A percentile compares a stretch with the other conserved stretches of the same genome.
Evolutionary conservation across 2,329 filamentous ascomycete genomes (phyloP).

Genomic region (Fusarium sp.): DNA sequence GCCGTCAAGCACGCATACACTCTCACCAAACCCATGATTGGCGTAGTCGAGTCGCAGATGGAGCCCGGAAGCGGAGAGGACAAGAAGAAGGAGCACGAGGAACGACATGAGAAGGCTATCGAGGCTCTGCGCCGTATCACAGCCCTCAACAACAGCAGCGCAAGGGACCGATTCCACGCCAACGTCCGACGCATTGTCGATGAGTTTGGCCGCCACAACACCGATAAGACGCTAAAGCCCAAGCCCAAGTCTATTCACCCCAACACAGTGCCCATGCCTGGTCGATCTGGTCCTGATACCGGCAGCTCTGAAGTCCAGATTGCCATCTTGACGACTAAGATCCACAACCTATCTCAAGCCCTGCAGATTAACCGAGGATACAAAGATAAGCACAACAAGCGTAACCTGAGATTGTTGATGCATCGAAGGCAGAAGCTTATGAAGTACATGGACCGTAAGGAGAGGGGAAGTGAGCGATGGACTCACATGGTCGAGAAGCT

Average conservation of each 20-base stretch:
- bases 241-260: conserved; percentile 65
- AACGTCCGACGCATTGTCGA: conserved; percentile 89
- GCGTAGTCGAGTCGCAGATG: conserved; percentile 53
- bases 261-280: conserved; percentile 57
- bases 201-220: conserved; percentile 91
- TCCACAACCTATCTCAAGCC: conserved; percentile 81
- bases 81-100: conserved; percentile 60
- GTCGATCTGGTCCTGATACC: conserved; percentile 88
- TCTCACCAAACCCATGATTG: conserved; percentile 72
- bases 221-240: conserved; percentile 76
- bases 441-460: conserved; percentile 87
- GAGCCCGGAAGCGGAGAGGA: conserved; percentile 58
- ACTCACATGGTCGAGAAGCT: conserved; percentile 85
- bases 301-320: conserved; percentile 98
- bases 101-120: conserved; percentile 74
- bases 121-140: conserved; percentile 86
- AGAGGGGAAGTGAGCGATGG: conserved; percentile 92
- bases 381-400: conserved; percentile 94
- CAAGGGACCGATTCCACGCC: conserved; percentile 81
- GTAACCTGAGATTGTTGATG: conserved; percentile 86
- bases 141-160: conserved; percentile 80
- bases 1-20: conserved; percentile 76
- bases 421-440: conserved; percentile 91
- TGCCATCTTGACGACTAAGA: conserved; percentile 94
- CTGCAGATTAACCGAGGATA: conserved; percentile 76